These are phyloP conservation scores for Myxozyma kluyveri DNA, from an alignment of 805 yeast genomes.

Conservation along the genomic window DNA sequence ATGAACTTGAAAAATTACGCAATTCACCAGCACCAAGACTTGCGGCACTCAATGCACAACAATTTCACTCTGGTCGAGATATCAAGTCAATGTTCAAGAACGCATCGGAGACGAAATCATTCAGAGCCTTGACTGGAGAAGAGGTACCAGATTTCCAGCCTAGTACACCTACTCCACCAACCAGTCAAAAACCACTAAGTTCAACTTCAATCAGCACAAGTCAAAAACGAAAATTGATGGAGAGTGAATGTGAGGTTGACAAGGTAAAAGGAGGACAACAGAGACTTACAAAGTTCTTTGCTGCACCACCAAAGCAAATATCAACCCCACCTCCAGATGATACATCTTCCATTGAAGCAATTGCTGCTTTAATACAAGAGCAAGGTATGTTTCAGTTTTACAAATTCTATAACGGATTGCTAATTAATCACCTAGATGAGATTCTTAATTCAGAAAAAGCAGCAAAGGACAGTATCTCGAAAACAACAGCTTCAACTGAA, in stretches of 20 bases:
- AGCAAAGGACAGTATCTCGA: not conserved
- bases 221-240: not conserved
- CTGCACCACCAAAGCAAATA: not conserved
- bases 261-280: constrained; percentile 3
- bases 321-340: not conserved
- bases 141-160: too few relatives aligned
- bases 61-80: not conserved
- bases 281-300: constrained; percentile 6
- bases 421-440: not conserved
- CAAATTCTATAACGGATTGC: too few relatives aligned
- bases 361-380: not conserved
- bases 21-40: not conserved
- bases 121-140: too few relatives aligned
- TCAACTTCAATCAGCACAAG: too few relatives aligned
- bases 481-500: not conserved
- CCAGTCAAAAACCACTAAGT: not conserved
- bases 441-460: not conserved
- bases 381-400: not conserved
- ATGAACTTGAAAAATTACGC: not conserved
- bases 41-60: not conserved
- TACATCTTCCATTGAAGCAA: not conserved
- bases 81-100: not conserved
- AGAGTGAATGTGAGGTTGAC: too few relatives aligned
- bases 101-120: not conserved
- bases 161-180: not conserved